Conservation (phyloP, 2,329 filamentous ascomycete genomes). For the Aspergillus melleus region DNA sequence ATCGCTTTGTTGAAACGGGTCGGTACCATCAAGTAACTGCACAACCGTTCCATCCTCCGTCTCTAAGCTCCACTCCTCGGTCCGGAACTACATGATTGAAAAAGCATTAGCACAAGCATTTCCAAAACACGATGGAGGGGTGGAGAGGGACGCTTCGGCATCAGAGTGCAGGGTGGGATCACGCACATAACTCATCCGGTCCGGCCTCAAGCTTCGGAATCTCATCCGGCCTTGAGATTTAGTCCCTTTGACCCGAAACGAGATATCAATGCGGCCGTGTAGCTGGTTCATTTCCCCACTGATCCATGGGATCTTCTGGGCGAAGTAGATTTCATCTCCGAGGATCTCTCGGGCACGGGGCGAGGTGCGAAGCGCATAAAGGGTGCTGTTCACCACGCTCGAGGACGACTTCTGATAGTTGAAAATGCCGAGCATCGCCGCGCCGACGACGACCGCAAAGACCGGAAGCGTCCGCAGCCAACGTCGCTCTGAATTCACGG, state of each 20-base stretch:
- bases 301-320: slow-evolving; percentile 78
- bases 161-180: neutral
- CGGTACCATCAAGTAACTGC: slow-evolving; percentile 68
- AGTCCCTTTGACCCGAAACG: slow-evolving; percentile 82
- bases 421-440: slow-evolving; percentile 83
- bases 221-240: slow-evolving; percentile 70
- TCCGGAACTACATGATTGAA: slow-evolving; percentile 66
- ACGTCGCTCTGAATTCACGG: slow-evolving; percentile 49
- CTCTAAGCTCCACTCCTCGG: slow-evolving; percentile 84
- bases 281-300: slow-evolving; percentile 88
- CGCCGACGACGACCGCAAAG: slow-evolving; percentile 71
- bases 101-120: slow-evolving; percentile 5
- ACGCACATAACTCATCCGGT: slow-evolving; percentile 60
- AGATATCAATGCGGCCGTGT: slow-evolving; percentile 84
- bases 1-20: slow-evolving; percentile 65
- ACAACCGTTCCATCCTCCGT: slow-evolving; percentile 66
- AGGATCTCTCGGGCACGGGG: slow-evolving; percentile 71
- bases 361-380: slow-evolving; percentile 88
- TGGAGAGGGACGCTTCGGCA: too few species aligned
- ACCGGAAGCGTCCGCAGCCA: slow-evolving; percentile 77
- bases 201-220: slow-evolving; percentile 73
- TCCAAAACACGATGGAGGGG: slow-evolving; percentile 1
- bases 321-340: slow-evolving; percentile 85
- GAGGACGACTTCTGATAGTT: slow-evolving; percentile 98
- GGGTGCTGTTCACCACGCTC: slow-evolving; percentile 78